Conservation (phyloP, 148 eudicot species). For the Cornus suecica region DNA sequence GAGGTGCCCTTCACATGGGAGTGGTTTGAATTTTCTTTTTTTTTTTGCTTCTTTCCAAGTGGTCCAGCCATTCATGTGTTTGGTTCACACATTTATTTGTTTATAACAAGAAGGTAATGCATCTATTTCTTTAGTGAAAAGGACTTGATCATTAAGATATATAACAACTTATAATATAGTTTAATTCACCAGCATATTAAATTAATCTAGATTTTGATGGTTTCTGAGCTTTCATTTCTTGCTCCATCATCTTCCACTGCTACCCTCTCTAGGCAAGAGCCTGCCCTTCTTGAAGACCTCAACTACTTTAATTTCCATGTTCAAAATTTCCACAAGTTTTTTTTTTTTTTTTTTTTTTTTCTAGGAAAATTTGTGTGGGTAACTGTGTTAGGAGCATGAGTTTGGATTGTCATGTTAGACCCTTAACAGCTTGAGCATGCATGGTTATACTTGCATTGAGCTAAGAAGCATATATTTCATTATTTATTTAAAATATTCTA, state of each 20-base stretch:
- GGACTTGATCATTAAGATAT: conserved; percentile 4
- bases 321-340: neutral
- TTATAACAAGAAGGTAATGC: conserved; percentile 1
- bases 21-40: neutral
- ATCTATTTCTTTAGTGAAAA: conserved; percentile 8
- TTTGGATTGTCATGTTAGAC: too few relatives aligned
- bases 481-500: too few relatives aligned
- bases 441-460: too few relatives aligned
- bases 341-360: too few relatives aligned
- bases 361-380: neutral
- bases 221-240: neutral
- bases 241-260: conserved; percentile 1
- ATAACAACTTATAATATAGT: neutral
- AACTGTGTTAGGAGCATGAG: neutral
- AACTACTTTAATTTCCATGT: conserved; percentile 8
- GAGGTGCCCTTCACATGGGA: conserved; percentile 18
- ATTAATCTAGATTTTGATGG: neutral
- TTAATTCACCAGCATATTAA: neutral
- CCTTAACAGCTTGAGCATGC: too few relatives aligned
- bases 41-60: neutral
- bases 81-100: neutral
- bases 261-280: conserved; percentile 10
- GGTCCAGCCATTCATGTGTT: conserved; percentile 3
- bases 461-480: too few relatives aligned
- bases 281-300: conserved; percentile 14